Percentiles rank a stretch among this genome's conserved stretches.
phyloP scores from a whole-genome alignment of 805 yeast species.

The Candida nonsorbophila region DNA sequence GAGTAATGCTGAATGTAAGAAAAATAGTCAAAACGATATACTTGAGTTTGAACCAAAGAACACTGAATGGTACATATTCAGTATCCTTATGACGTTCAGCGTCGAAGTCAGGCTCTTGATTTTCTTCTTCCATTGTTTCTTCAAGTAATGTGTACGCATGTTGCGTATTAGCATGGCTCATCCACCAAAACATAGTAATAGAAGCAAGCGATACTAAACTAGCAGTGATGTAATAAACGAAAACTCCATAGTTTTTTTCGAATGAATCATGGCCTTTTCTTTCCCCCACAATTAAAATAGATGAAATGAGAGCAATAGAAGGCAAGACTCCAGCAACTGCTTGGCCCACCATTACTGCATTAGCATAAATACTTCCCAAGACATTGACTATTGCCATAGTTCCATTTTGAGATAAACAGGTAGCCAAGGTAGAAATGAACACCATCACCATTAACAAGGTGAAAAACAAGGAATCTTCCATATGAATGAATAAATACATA shows the following conservation, averaged over 20 bases:
- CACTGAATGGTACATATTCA: constrained; percentile 53
- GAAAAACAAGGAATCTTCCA: constrained; percentile 43
- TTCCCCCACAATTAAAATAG: constrained; percentile 42
- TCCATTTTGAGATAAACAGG: constrained; percentile 85
- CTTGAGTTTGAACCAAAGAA: constrained; percentile 58
- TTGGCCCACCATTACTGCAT: constrained; percentile 91
- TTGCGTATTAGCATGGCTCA: constrained; percentile 21
- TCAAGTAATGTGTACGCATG: constrained; percentile 11
- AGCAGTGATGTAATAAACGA: constrained; percentile 47
- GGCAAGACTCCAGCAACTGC: constrained; percentile 94
- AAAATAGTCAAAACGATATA: constrained; percentile 67
- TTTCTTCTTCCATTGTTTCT: constrained; percentile 3
- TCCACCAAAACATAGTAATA: constrained; percentile 32
- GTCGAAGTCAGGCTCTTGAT: no score
- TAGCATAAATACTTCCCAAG: constrained; percentile 72
- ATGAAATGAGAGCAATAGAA: constrained; percentile 57
- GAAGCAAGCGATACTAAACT: constrained; percentile 41
- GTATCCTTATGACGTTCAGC: no score
- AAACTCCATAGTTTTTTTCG: constrained; percentile 36
- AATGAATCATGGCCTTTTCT: constrained; percentile 17
- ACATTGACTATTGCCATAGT: constrained; percentile 81
- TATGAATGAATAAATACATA: constrained; percentile 22
- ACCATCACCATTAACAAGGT: constrained; percentile 57
- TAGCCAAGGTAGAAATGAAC: constrained; percentile 62
- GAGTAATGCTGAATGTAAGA: constrained; percentile 65